Base-by-base conservation (phyloP, 768 basidiomycete genomes). In the Tremella mesenterica region DNA sequence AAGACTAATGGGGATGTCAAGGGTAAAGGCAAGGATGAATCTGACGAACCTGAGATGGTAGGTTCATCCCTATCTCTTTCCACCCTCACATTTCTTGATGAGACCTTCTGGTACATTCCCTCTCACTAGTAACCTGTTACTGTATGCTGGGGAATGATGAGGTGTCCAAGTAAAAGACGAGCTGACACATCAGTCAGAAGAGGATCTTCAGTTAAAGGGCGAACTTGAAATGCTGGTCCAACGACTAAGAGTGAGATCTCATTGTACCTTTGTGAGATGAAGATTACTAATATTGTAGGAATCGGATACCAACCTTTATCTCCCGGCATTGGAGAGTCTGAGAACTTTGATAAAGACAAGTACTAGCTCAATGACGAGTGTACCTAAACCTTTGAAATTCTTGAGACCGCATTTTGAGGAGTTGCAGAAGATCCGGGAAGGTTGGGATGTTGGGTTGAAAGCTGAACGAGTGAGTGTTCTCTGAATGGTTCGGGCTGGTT, bases 361-460 rank as follows among this genome's bases (percentile, higher is more conserved):
- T 10, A 99, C 95, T 3, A 92, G 88, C 14, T 95, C 91, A 5
- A 97, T 99, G 93, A 99, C 95, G 10, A 92, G 90, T 21, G 93
- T 99, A 9, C 95, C 95, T 1, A 97, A 99, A 77, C 95, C 95
- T 26, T 80, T 99, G 53, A 99, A 99, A 76, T 99, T 99, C 75
- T 80, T 99, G 27, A 85, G 91, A 52, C 92, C 91, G 29, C 85
- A 90, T 71, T 99, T 93, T 36, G 86, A 91, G 73, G 78, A 78
- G 21, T 76, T 96, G 25, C 92, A 91, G 72, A 84, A 88, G 54
- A 78, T 83, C 33, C 88, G 91, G 85, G 71, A 82, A 1, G 67
- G 79, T 21, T 91, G 88, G 34, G 54, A 55, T 30, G 82, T 84
- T 60, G 86, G 85, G 79, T 84, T 86, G 41, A 52, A 50, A 12